Base-by-base conservation (phyloP, 768 basidiomycete genomes). In the Termitomyces sp. region DNA sequence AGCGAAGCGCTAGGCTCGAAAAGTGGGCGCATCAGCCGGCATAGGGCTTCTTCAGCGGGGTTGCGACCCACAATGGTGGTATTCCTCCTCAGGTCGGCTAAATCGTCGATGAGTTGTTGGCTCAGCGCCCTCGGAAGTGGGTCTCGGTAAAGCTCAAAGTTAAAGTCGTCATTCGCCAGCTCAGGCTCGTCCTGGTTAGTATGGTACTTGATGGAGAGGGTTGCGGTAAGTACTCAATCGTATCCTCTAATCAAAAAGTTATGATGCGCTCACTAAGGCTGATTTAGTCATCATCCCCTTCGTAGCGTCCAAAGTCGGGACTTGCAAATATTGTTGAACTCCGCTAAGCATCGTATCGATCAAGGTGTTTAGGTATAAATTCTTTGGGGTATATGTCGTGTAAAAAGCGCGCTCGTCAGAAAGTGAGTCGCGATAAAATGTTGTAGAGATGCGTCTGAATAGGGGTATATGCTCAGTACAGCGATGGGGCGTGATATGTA, bases 21-120 rank as follows among this genome's bases (percentile, higher is more conserved):
- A 14, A 46, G 16, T 2, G 57, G 43, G 14, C 38, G 26, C 38
- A 14, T 53, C 24, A 18, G 28, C 12, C 49, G n/a, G 24, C 12
- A 14, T 35, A 14, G 36, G 20, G 44, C 52, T n/a, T 49, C 46
- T 6, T 20, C 47, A n/a, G 24, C 26, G 12, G 40, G 12, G 48
- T 50, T 16, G 20, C 40, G 22, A 14, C 33, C 30, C 30, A 49
- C 14, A n/a, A 44, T 33, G 20, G 32, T 54, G 26, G 60, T 54
- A 5, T 42, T 26, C 14, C 46, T 30, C 30, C 60, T 57, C 12
- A 57, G 43, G 5, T 57, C 53, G 6, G 60, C 50, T 9, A 60
- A 38, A 49, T 53, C 56, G 10, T 50, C 14, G 49, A 48, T 42
- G 51, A 57, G 36, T 10, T 38, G 18, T 6, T 43, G 45, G 38